A percentile compares a stretch with the other conserved stretches of the same genome.
Conservation (phyloP, 805 yeast genomes). For the Ogataea wickerhamii region DNA sequence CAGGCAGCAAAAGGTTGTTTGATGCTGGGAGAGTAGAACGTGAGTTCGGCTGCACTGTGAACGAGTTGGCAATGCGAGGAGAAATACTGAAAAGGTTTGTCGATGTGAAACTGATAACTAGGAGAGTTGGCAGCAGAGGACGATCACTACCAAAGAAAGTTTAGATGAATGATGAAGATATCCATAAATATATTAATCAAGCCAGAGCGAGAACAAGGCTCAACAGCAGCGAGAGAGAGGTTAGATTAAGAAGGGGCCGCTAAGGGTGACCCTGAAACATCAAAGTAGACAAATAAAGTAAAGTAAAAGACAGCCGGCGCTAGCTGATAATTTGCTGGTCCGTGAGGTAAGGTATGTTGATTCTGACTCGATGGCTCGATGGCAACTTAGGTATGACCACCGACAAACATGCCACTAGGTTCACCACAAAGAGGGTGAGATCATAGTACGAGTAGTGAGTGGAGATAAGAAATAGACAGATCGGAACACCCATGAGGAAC, state of each 20-base stretch:
- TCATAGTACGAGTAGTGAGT: conserved; percentile 91
- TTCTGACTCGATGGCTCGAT: conserved; percentile 71
- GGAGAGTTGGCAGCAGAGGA: conserved; percentile 1
- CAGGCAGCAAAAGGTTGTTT: conserved; percentile 13
- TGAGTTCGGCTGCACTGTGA: conserved; percentile 24
- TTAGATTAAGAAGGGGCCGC: too few species aligned
- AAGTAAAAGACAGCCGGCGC: conserved; percentile 1
- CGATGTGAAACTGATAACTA: conserved; percentile 18
- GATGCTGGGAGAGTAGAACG: conserved; percentile 10
- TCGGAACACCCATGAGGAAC: conserved; percentile 89
- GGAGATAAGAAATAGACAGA: conserved; percentile 74
- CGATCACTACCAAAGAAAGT: not conserved
- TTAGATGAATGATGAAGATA: not conserved
- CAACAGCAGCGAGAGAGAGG: not conserved
- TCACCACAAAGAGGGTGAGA: conserved; percentile 69
- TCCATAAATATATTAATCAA: conserved; percentile 4
- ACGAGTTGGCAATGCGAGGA: conserved; percentile 22
- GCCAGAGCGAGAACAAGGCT: not conserved
- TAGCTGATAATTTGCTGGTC: conserved; percentile 31
- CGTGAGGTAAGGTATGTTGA: conserved; percentile 49
- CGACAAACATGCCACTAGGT: conserved; percentile 74
- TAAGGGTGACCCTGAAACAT: not conserved
- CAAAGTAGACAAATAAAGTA: conserved; percentile 1
- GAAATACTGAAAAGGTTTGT: conserved; percentile 17
- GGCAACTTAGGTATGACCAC: conserved; percentile 94